A percentile compares a stretch with the other conserved stretches of the same genome.
phyloP scores from a whole-genome alignment of 441 rosid species.

The Monsonia emarginata region DNA sequence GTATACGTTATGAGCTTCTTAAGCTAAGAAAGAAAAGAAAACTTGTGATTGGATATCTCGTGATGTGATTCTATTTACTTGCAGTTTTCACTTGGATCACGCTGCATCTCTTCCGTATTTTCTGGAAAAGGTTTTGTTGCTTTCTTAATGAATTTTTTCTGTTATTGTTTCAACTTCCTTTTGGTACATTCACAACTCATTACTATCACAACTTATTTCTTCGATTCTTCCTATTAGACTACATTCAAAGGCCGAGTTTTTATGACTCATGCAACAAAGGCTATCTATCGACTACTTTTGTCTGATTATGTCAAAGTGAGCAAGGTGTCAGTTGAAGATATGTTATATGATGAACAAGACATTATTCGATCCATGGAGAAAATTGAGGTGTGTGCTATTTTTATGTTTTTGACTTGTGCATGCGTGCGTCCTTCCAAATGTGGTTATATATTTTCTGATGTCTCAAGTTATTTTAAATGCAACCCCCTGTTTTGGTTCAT shows the following conservation, averaged over 20 bases:
- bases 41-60: not conserved
- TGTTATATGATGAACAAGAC: constrained; percentile 81
- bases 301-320: constrained; percentile 88
- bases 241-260: constrained; percentile 80
- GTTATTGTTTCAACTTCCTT: not conserved
- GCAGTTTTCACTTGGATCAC: constrained; percentile 97
- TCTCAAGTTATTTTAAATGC: not conserved
- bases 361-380: constrained; percentile 76
- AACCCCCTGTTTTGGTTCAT: too few relatives aligned
- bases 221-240: constrained; percentile 36
- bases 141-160: constrained; percentile 1
- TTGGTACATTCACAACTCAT: not conserved
- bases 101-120: constrained; percentile 89
- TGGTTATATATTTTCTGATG: not conserved
- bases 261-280: constrained; percentile 95
- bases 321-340: constrained; percentile 85
- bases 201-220: constrained; percentile 11
- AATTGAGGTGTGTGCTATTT: constrained; percentile 51
- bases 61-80: constrained; percentile 16
- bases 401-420: not conserved
- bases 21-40: not conserved
- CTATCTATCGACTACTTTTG: constrained; percentile 62
- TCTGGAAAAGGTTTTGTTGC: constrained; percentile 62
- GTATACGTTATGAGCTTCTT: not conserved
- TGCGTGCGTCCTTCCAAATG: too few relatives aligned